Base-by-base conservation (phyloP, 768 basidiomycete genomes). In the Phlebiopsis gigantea region DNA sequence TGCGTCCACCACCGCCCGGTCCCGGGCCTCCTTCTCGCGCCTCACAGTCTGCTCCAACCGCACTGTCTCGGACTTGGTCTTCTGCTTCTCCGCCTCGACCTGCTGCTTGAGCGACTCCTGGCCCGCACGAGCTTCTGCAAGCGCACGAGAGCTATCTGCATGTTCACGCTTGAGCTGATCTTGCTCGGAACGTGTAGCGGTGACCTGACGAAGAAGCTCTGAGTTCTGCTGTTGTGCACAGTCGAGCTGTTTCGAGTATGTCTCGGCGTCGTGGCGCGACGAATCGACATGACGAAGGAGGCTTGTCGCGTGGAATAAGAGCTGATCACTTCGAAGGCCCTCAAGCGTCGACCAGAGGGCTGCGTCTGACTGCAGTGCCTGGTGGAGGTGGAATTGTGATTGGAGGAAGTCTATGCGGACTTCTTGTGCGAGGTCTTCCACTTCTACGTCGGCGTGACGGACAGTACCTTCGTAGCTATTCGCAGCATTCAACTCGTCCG, bases 1-100 rank as follows among this genome's bases (percentile, higher is more conserved):
- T 30, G 85, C 66, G 5, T 80, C 74, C 15, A 67, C 67, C 0
- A 78, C 76, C 34, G 88, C 68, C 22, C 79, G 74, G 57, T 81
- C 77, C 8, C 73, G 65, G 0, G 72, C 60, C 25, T 82, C 67
- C 54, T 64, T 67, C 60, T 75, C 72, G 30, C 63, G 62, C 46
- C 61, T 60, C 41, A 71, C 52, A 1, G 50, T 58, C 34, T 69
- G 65, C 47, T 68, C 66, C 26, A 51, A 63, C 57, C 46, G 68
- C 69, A 6, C 70, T 1, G 61, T 60, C 21, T 75, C 71, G 14
- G 67, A 70, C 26, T 68, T 56, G 3, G 71, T 56, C 14, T 41
- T 39, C 50, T 51, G 21, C 24, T 41, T 19, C 25, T 69, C 67
- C 1, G 71, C 62, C 4, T 67, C 62, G 1, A 69, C 53, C 53